Base-by-base conservation (phyloP, 345 rosid genomes). In the Xanthoceras sorbifolium region DNA sequence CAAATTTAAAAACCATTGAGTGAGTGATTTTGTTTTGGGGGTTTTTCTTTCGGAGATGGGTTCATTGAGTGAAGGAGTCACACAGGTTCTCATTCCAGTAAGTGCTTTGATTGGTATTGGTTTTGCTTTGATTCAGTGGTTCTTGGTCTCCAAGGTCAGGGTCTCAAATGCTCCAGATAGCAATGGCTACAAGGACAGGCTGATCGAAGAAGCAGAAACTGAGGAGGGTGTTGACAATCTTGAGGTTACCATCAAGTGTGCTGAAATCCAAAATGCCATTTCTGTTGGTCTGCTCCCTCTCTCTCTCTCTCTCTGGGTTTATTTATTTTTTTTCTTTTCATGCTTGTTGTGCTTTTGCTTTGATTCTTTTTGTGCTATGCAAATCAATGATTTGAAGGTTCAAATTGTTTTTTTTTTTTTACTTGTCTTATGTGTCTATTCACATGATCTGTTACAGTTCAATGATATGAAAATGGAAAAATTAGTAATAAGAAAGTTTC, bases 261-360 rank as follows among this genome's bases (percentile, higher is more conserved):
- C 92, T 25, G 94, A 90, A 82, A 90, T 90, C 67, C 94, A 90
- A 83, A 79, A 75, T 73, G 92, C 94, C 80, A 90, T 90, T 78
- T 89, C 94, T 74, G 80, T 82, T 52, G 94, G 92, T 90, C 66
- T 83, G 84, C 72, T 72, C 38, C 48, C 73, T 74, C 2, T 66
- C 32, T 69, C 42, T 44, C 26, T 36, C 31, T 23, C 20, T 6
- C 4, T 64, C 60, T 73, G 25, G 2, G n/a, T n/a, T n/a, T 18
- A 3, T 63, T 50, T 68, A 0, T 1, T 42, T 42, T 42, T 42
- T 42, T 0, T 42, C 9, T 42, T 9, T 10, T 42, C 10, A 9
- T 65, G 26, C 64, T 46, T 64, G 23, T 46, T 64, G 23, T 42
- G 46, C 1, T 46, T 1, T 63, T 14, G 0, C 10, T 46, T 34